A percentile compares a stretch with the other conserved stretches of the same genome.
phyloP scores from a whole-genome alignment of 306 rosid genomes.

The Vachellia pachyceras region DNA sequence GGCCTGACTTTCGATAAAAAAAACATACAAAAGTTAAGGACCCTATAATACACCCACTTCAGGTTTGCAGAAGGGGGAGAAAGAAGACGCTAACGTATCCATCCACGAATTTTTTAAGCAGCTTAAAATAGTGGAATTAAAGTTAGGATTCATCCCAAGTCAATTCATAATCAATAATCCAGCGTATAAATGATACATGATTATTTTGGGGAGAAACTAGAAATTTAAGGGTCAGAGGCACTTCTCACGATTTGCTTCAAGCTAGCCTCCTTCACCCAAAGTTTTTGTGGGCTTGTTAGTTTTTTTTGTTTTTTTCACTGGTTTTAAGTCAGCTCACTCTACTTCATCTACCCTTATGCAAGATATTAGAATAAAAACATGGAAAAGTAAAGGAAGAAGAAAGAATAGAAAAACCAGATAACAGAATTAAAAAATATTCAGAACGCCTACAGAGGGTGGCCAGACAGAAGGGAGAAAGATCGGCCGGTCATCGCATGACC shows the following conservation, averaged over 20 bases:
- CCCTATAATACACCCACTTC: not conserved
- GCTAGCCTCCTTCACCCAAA: not conserved
- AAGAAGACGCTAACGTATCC: not conserved
- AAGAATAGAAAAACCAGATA: not conserved
- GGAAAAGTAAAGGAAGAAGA: not conserved
- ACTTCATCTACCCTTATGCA: not conserved
- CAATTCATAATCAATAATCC: not conserved
- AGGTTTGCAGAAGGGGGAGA: constrained; percentile 5
- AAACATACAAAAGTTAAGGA: not conserved
- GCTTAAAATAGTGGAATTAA: not conserved
- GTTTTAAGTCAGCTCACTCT: constrained; percentile 7
- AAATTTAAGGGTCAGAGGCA: not conserved
- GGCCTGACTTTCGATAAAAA: not conserved
- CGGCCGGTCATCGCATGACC: not conserved
- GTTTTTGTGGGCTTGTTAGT: not conserved
- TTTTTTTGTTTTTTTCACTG: not conserved
- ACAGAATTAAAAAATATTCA: constrained; percentile 14
- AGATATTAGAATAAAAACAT: constrained; percentile 21
- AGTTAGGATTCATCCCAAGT: not conserved
- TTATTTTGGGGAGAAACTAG: not conserved
- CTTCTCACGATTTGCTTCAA: not conserved
- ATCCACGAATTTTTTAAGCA: not conserved
- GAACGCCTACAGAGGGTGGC: not conserved
- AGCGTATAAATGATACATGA: not conserved
- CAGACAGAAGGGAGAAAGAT: constrained; percentile 10